phyloP scores from a whole-genome alignment of 306 rosid genomes.

The Cucurbita argyrosperma region DNA sequence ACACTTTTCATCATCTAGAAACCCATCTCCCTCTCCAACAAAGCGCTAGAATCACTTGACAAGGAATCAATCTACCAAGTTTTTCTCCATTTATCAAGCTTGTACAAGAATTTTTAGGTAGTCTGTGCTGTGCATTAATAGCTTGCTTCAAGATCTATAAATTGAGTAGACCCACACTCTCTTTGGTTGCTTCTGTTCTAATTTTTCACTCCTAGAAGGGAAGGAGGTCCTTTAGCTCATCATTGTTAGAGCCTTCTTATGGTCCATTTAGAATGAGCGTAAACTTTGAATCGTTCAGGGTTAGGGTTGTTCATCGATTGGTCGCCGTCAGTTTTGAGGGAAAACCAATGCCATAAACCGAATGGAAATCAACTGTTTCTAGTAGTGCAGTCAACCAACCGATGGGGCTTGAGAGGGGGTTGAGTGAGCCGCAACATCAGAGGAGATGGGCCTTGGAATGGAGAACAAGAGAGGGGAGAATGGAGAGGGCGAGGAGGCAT shows the following conservation, averaged over 20 bases:
- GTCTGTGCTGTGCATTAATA: not conserved
- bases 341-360: too few relatives aligned
- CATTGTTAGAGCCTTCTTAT: not conserved
- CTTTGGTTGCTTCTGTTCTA: not conserved
- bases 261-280: not conserved
- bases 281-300: not conserved
- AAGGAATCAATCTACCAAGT: not conserved
- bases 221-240: not conserved
- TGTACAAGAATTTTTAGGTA: not conserved
- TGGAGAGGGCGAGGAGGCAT: too few relatives aligned
- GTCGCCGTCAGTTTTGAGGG: too few relatives aligned
- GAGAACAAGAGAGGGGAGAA: too few relatives aligned
- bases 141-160: not conserved
- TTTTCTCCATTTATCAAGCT: not conserved
- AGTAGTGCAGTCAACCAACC: too few relatives aligned
- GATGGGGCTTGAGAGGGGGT: too few relatives aligned
- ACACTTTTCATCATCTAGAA: not conserved
- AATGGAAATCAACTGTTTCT: too few relatives aligned
- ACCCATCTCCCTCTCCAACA: not conserved
- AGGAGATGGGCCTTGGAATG: too few relatives aligned
- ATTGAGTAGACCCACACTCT: not conserved
- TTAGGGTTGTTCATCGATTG: too few relatives aligned
- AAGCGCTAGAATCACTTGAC: not conserved
- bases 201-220: not conserved
- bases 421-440: too few relatives aligned